Percentiles rank a stretch among this genome's conserved stretches.
Evolutionary conservation across 2,329 filamentous ascomycete genomes (phyloP).

Genomic region (Ascomycota sp.): DNA sequence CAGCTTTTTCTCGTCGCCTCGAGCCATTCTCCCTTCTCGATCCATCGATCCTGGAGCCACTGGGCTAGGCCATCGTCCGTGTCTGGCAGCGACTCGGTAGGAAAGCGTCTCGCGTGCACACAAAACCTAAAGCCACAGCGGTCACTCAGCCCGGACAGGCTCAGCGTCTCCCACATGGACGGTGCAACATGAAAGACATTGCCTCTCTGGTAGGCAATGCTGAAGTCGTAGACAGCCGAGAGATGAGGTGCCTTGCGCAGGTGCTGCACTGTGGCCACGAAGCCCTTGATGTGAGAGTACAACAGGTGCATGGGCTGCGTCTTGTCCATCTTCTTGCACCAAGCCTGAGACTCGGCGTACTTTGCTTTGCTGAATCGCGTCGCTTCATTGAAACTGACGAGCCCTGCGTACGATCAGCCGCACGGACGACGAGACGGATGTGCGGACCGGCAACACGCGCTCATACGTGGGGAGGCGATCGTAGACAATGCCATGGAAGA

Average conservation of each 20-base stretch:
- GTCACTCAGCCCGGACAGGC: slow-evolving; percentile 17
- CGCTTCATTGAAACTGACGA: slow-evolving; percentile 44
- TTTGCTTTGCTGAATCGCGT: slow-evolving; percentile 36
- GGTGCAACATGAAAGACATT: slow-evolving; percentile 23
- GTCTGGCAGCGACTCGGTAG: slow-evolving; percentile 24
- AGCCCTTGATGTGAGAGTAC: slow-evolving; percentile 39
- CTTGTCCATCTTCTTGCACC: slow-evolving; percentile 28
- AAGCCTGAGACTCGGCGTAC: slow-evolving; percentile 26
- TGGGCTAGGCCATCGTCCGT: slow-evolving; percentile 26
- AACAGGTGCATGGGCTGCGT: slow-evolving; percentile 35
- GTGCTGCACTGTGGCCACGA: slow-evolving; percentile 36
- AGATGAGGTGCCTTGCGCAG: slow-evolving; percentile 28
- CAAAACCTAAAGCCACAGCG: slow-evolving; percentile 19
- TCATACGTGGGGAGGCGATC: slow-evolving; percentile 36
- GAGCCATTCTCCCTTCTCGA: slow-evolving; percentile 31
- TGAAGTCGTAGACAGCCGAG: slow-evolving; percentile 33
- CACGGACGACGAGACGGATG: slow-evolving; percentile 1
- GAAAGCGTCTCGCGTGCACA: no score
- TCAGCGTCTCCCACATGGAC: slow-evolving; percentile 31
- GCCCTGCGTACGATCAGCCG: slow-evolving; percentile 24
- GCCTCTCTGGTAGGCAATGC: slow-evolving; percentile 30
- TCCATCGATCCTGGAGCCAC: slow-evolving; percentile 33
- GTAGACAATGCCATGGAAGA: slow-evolving; percentile 32
- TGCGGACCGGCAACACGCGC: slow-evolving; percentile 6
- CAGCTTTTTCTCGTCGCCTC: slow-evolving; percentile 12